Evolutionary conservation across 352 stramenopile species (phyloP), one percentile per base, ranked within the genome.

Genomic region (Phytophthora colocasiae): DNA sequence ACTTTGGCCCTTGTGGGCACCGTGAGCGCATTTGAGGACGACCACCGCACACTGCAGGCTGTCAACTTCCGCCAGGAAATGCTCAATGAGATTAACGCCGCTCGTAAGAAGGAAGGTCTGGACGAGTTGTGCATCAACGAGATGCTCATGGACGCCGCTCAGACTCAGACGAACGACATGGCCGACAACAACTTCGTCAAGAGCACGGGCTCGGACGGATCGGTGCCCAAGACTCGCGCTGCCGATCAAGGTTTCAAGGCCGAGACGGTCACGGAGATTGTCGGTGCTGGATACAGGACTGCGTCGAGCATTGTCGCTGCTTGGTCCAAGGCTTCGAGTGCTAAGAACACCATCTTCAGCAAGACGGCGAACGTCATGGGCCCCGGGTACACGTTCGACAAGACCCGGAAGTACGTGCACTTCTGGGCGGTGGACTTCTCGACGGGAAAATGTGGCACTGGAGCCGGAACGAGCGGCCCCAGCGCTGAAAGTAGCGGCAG

Each of bases 61-160:
- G 52, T 84, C 24, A 78, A 77, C 66, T 86, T 86, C 51, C 78
- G 78, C 27, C 40, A 69, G 52, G 72, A 86, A 41, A 22, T 86
- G 29, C 47, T 80, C 31, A 44, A 67, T 17, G 54, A 58, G 2
- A 66, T 87, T 32, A 87, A 87, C 58, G 56, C 52, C 5, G 76
- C 66, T 26, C 78, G 78, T 34, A 57, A 75, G 36, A 56, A 69
- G 4, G 56, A 77, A 31, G 68, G 66, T 7, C 63, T 87, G 34
- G n/a, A 66, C 4, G 34, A 51, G 8, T 55, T 83, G 58, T 87
- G 78, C 60, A 52, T 81, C 48, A 85, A 87, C 64, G 48, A 72
- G 47, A 66, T 70, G 41, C 69, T 80, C 43, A 80, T 80, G 73
- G 50, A 69, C 32, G 58, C 73, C 8, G 69, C 73, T 22, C 73